Base-by-base conservation (phyloP, 2,329 filamentous ascomycete genomes). In the Diaporthe sp. region DNA sequence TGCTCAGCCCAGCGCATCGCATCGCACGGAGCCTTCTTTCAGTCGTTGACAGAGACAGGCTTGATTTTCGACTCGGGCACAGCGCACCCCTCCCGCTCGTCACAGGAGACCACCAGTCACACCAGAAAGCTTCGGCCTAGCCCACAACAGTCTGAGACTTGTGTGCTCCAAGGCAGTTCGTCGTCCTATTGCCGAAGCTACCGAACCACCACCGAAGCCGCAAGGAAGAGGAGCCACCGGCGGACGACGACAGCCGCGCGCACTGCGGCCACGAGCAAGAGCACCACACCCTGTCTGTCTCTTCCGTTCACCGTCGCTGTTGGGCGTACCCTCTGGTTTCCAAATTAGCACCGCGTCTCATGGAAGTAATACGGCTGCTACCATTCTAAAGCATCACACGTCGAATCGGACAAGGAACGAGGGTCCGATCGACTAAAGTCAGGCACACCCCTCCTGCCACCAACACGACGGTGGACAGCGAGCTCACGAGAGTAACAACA, bases 401-500 rank as follows among this genome's bases (percentile, higher is more conserved):
- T 55, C 34, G 53, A 71, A 46, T 62, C 57, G 42, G 53, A 46
- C 42, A 71, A 71, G 58, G 34, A 34, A 34, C n/a, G 10, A 60
- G 46, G 46, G 53, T 42, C 25, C 65, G 34, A 42, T 31, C 53
- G 34, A 61, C 51, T 57, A 31, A 13, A 53, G 17, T 58, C 46
- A 46, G 62, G 57, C 39, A 17, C 44, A 49, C 25, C 42, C 31
- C 58, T 49, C 57, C 67, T 55, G 13, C 31, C 42, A 55, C n/a
- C 72, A 17, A 55, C 58, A 25, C 57, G 22, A 25, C 51, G 28
- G 68, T 25, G 58, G 37, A 34, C 39, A 44, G 19, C 31, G 31
- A 55, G 72, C 76, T 55, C 72, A 46, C 37, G 68, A 72, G 39
- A 65, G 34, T 65, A 42, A 53, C 68, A 78, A 31, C 44, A 10